Conservation (phyloP, 2,329 filamentous ascomycete species). For the Xylaria digitata region DNA sequence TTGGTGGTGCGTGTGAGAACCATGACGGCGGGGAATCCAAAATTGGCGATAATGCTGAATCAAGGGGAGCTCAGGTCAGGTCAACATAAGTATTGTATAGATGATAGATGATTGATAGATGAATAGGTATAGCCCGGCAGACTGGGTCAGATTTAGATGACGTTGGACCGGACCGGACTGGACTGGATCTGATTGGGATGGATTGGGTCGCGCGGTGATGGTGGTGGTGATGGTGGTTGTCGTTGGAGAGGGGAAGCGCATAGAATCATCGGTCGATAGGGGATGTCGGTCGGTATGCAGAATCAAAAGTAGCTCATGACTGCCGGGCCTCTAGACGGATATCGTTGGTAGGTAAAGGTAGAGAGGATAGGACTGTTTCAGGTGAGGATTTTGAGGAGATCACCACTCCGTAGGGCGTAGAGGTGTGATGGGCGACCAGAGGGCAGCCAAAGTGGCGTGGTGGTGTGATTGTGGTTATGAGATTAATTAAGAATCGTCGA, state of each 20-base stretch:
- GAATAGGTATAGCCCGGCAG: background rate
- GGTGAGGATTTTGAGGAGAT: conserved; percentile 42
- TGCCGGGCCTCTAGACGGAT: background rate
- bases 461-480: conserved; percentile 32
- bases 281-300: background rate
- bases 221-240: no score
- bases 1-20: conserved; percentile 73
- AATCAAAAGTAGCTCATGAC: conserved; percentile 27
- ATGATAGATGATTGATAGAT: background rate
- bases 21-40: conserved; percentile 57
- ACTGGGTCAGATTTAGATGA: background rate
- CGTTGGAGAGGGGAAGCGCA: conserved; percentile 7
- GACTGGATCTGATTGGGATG: background rate
- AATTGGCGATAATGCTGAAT: conserved; percentile 6
- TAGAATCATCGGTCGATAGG: background rate
- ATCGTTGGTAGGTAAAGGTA: background rate
- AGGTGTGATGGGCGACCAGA: conserved; percentile 24
- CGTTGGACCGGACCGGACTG: background rate
- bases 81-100: background rate
- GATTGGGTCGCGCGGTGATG: background rate
- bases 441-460: conserved; percentile 23
- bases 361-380: conserved; percentile 26
- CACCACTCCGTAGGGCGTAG: conserved; percentile 39
- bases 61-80: background rate
- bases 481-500: conserved; percentile 3